These are phyloP conservation scores for Xylaria sp. DNA, from an alignment of 2,329 filamentous ascomycete species.

Conservation along the genomic window DNA sequence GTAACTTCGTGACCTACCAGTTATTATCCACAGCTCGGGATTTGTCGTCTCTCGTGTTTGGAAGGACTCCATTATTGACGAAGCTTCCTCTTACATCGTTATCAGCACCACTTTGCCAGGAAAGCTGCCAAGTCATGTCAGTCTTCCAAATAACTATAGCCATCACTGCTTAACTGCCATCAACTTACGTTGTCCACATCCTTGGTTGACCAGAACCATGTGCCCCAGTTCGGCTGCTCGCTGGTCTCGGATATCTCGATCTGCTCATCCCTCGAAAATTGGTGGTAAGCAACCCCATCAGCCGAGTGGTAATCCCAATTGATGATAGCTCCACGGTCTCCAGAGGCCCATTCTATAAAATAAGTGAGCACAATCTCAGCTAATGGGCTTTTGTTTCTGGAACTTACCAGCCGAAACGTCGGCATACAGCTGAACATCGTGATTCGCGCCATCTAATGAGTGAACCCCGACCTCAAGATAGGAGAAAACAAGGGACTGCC, in stretches of 20 bases:
- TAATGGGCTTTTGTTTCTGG: background rate
- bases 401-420: slow-evolving; percentile 69
- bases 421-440: slow-evolving; percentile 71
- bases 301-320: slow-evolving; percentile 63
- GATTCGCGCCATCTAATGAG: slow-evolving; percentile 63
- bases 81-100: slow-evolving; percentile 68
- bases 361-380: slow-evolving; percentile 8
- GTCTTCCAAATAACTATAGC: background rate
- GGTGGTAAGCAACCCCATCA: slow-evolving; percentile 64
- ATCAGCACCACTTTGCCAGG: slow-evolving; percentile 73
- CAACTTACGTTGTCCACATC: slow-evolving; percentile 48
- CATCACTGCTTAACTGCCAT: background rate
- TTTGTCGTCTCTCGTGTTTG: slow-evolving; percentile 64
- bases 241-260: slow-evolving; percentile 66
- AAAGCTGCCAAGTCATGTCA: slow-evolving; percentile 48
- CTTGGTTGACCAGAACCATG: slow-evolving; percentile 70
- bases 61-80: slow-evolving; percentile 60
- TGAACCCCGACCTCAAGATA: slow-evolving; percentile 67
- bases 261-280: slow-evolving; percentile 62
- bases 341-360: slow-evolving; percentile 69
- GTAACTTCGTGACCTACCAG: slow-evolving; percentile 40
- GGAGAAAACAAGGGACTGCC: slow-evolving; percentile 71
- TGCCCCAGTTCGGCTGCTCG: slow-evolving; percentile 81
- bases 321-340: slow-evolving; percentile 57
- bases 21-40: slow-evolving; percentile 70